Evolutionary conservation across 73 alveolate species (phyloP), one percentile per base, ranked within the genome.

Genomic region (Strombidium stylifer): DNA sequence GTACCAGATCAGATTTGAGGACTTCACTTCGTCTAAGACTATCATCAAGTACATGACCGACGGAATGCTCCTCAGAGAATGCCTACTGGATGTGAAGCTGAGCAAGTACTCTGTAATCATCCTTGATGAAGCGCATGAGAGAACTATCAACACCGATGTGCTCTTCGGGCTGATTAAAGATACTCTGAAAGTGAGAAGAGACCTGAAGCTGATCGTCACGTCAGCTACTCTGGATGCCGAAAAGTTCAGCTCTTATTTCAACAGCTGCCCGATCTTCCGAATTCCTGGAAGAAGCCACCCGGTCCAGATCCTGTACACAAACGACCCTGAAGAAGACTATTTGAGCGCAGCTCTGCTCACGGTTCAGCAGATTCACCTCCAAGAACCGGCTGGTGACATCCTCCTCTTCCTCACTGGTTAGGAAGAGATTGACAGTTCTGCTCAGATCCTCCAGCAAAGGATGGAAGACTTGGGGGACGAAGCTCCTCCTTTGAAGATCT

Each of bases 401-500:
- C 60, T 97, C 61, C 89, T 97, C 34, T 97, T 97, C 86, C 83
- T 97, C 42, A 97, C 99, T 2, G 99, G 99, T 5, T 96, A 97
- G 81, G 99, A 97, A 73, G 99, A 97, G 87, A 97, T 97, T 54
- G 99, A 97, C 81, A 96, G 98, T 16, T 99, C 99, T n/a, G 94
- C 99, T 71, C 86, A 93, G 80, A 91, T 96, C 37, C 84, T 97
- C 47, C 96, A 89, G 59, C 94, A 93, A 55, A 88, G 98, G 75
- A 91, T 97, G 94, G 87, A 94, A 37, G 89, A 88, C 32, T 69
- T 87, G 67, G 99, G 98, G 12, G 94, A 81, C 23, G 94, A 94
- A 53, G 95, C 93, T 41, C 99, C 99, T 30, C 97, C 97, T 47
- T 81, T 97, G 61, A 81, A 96, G 39, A 88, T 94, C 14, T 81